A percentile compares a stretch with the other conserved stretches of the same genome.
phyloP scores from a whole-genome alignment of 768 basidiomycete genomes.

The Boletus reticulatus region DNA sequence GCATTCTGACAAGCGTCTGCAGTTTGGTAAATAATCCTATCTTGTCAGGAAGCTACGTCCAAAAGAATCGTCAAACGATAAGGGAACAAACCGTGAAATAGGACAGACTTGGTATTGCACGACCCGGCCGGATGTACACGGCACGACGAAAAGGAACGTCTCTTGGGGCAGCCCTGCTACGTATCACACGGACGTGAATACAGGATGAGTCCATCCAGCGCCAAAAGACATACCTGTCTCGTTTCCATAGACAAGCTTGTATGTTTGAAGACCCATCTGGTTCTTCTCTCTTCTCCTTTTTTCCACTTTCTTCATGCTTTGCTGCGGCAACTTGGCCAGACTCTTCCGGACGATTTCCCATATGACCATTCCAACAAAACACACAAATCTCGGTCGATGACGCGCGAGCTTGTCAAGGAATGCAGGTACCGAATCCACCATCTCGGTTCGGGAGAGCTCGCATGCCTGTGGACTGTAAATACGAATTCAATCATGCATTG shows the following conservation, averaged over 20 bases:
- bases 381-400: constrained; percentile 63
- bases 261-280: constrained; percentile 22
- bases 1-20: constrained; percentile 25
- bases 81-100: background rate
- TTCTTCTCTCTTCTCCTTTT: constrained; percentile 8
- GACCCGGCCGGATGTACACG: constrained; percentile 75
- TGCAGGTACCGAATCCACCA: constrained; percentile 48
- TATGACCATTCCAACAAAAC: constrained; percentile 78
- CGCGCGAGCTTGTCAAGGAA: constrained; percentile 58
- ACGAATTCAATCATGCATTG: background rate
- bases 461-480: constrained; percentile 39
- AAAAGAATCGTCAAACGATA: background rate
- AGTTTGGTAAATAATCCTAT: constrained; percentile 40
- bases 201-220: background rate
- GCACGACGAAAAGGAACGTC: constrained; percentile 73
- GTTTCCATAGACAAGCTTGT: constrained; percentile 17
- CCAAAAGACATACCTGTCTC: constrained; percentile 2
- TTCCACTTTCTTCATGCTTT: background rate
- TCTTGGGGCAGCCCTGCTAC: constrained; percentile 32
- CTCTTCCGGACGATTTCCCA: constrained; percentile 42
- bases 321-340: constrained; percentile 28
- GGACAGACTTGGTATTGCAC: constrained; percentile 63
- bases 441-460: constrained; percentile 54
- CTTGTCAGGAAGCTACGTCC: constrained; percentile 43
- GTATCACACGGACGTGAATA: background rate